Evolutionary conservation across 768 basidiomycete species (phyloP).

Genomic region (Naganishia randhawae): DNA sequence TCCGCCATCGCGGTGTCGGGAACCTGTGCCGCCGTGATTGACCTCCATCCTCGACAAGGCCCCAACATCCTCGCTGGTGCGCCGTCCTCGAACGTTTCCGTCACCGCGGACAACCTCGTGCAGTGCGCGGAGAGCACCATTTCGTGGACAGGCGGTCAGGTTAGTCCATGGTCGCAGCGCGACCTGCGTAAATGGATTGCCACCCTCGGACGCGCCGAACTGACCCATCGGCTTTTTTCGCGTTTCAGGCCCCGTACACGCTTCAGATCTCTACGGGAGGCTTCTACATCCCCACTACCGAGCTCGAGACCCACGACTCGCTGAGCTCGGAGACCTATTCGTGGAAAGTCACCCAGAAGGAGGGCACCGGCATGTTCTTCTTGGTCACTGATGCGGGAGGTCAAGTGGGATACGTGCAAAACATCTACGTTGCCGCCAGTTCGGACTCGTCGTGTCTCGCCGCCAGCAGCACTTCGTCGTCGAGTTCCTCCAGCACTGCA

Average conservation of each 20-base stretch:
- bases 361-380: slow-evolving; percentile 40
- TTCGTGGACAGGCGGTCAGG: slow-evolving; percentile 40
- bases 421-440: slow-evolving; percentile 35
- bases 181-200: too few species aligned
- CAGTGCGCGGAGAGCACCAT: slow-evolving; percentile 42
- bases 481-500: background rate
- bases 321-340: slow-evolving; percentile 28
- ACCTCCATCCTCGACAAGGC: background rate
- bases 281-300: slow-evolving; percentile 39
- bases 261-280: slow-evolving; percentile 44
- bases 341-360: slow-evolving; percentile 39
- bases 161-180: slow-evolving; percentile 30
- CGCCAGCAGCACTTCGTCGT: slow-evolving; percentile 23
- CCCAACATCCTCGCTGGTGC: slow-evolving; percentile 28
- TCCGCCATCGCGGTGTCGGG: background rate
- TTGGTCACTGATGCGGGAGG: slow-evolving; percentile 40
- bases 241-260: slow-evolving; percentile 34
- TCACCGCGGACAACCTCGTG: slow-evolving; percentile 36
- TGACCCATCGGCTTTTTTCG: background rate
- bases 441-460: slow-evolving; percentile 36
- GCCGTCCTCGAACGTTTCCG: slow-evolving; percentile 40
- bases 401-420: slow-evolving; percentile 43
- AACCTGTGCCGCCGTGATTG: slow-evolving; percentile 9
- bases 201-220: background rate
- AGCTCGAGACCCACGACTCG: slow-evolving; percentile 32